Conservation (phyloP, 2,329 filamentous ascomycete genomes). For the Pyricularia pennisetigena region DNA sequence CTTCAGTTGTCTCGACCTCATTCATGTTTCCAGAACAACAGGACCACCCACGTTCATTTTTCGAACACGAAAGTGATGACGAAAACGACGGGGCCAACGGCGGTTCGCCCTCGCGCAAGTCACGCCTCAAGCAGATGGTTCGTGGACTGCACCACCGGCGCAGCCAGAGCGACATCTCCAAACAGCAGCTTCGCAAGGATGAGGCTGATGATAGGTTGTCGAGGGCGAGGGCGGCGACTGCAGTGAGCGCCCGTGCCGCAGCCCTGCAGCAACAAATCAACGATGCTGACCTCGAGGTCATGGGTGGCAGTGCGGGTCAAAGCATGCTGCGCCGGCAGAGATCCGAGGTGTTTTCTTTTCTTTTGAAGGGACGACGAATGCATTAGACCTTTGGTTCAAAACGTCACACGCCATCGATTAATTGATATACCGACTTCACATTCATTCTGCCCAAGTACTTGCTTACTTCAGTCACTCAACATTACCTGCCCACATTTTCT, state of each 20-base stretch:
- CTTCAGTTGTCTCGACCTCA: background rate
- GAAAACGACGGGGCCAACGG: background rate
- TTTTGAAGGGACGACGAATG: background rate
- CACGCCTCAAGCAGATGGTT: background rate
- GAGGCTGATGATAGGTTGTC: background rate
- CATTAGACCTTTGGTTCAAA: background rate
- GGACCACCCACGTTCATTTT: background rate
- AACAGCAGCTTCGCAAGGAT: background rate
- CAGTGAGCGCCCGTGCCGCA: background rate
- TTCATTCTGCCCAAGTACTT: background rate
- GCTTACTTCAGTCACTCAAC: background rate
- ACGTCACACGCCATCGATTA: background rate
- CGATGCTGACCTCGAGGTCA: background rate
- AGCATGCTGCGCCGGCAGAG: background rate
- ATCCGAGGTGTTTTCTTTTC: background rate
- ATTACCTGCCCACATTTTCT: background rate
- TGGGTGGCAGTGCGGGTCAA: background rate
- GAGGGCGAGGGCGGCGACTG: background rate
- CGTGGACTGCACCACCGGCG: background rate
- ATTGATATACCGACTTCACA: background rate
- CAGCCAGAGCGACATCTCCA: background rate
- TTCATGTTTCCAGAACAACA: background rate
- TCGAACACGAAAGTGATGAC: background rate
- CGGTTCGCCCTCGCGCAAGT: background rate
- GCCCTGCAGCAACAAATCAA: background rate